Percentiles rank a stretch among this genome's conserved stretches.
phyloP scores from a whole-genome alignment of 176 grass and related monocot species.

The Phoenix roebelenii region DNA sequence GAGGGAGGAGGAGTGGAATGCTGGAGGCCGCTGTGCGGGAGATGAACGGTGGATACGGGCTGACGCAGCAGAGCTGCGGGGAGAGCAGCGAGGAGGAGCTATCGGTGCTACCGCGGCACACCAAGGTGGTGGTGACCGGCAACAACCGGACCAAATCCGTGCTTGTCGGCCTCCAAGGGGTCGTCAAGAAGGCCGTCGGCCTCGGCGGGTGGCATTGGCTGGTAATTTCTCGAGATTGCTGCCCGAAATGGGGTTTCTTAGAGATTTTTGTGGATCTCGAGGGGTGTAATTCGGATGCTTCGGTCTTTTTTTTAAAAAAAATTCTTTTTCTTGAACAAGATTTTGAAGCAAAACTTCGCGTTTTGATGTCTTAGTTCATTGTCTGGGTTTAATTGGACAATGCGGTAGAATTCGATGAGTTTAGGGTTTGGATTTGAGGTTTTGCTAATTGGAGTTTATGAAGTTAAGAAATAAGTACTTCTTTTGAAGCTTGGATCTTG shows the following conservation, averaged over 20 bases:
- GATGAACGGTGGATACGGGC: constrained; percentile 7
- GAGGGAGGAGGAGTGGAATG: not conserved
- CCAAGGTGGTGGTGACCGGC: constrained; percentile 11
- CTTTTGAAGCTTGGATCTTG: constrained; percentile 13
- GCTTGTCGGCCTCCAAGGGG: constrained; percentile 6
- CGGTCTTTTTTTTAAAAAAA: not conserved
- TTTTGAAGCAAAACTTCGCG: not conserved
- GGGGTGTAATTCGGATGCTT: not conserved
- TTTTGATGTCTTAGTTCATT: not conserved
- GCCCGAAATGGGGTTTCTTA: not conserved
- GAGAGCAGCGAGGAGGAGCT: constrained; percentile 13
- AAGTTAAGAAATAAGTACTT: too few species aligned
- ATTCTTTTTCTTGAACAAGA: not conserved
- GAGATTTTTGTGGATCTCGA: not conserved
- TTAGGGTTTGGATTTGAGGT: constrained; percentile 3
- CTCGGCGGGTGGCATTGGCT: constrained; percentile 11
- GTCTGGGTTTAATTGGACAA: not conserved
- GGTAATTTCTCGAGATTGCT: not conserved
- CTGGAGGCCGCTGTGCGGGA: not conserved
- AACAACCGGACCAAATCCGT: constrained; percentile 14
- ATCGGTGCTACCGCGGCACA: constrained; percentile 8
- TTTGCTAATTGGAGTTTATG: not conserved
- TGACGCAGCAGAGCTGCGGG: not conserved
- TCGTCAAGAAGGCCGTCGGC: constrained; percentile 8
- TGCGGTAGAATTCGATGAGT: not conserved